Conservation (phyloP, 192 early-diverging fungal species). For the Coemansia umbellata region DNA sequence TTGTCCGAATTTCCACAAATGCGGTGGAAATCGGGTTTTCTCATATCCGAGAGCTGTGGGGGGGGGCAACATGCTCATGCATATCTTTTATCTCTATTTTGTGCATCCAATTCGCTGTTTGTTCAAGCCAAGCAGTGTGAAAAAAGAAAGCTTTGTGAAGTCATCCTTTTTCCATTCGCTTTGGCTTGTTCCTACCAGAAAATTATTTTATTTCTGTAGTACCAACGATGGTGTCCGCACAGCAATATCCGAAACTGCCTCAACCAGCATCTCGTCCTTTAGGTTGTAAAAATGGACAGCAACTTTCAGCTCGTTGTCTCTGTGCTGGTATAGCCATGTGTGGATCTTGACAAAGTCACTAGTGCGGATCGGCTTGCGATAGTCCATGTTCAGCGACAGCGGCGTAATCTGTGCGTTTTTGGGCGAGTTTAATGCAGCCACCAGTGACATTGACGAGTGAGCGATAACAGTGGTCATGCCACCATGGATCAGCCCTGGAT, state of each 20-base stretch:
- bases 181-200: neutral
- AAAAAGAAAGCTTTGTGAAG: too few relatives aligned
- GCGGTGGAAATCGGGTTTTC: too few relatives aligned
- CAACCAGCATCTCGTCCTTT: conserved; percentile 22
- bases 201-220: neutral
- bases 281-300: conserved; percentile 34
- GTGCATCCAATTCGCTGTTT: too few relatives aligned
- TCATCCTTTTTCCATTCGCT: too few relatives aligned
- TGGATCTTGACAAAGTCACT: conserved; percentile 42
- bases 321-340: conserved; percentile 29
- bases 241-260: conserved; percentile 27
- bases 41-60: too few relatives aligned
- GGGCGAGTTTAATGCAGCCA: conserved; percentile 29
- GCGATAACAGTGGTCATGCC: conserved; percentile 44
- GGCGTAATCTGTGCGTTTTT: conserved; percentile 3
- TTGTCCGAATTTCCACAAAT: too few relatives aligned
- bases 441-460: conserved; percentile 27
- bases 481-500: conserved; percentile 41
- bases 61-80: too few relatives aligned
- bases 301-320: neutral
- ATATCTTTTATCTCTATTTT: too few relatives aligned
- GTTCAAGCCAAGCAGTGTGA: neutral
- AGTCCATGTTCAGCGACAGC: conserved; percentile 46
- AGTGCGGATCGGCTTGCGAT: conserved; percentile 31
- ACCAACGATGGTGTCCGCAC: neutral